phyloP scores from a whole-genome alignment of 306 rosid genomes.

The Acacia crassicarpa region DNA sequence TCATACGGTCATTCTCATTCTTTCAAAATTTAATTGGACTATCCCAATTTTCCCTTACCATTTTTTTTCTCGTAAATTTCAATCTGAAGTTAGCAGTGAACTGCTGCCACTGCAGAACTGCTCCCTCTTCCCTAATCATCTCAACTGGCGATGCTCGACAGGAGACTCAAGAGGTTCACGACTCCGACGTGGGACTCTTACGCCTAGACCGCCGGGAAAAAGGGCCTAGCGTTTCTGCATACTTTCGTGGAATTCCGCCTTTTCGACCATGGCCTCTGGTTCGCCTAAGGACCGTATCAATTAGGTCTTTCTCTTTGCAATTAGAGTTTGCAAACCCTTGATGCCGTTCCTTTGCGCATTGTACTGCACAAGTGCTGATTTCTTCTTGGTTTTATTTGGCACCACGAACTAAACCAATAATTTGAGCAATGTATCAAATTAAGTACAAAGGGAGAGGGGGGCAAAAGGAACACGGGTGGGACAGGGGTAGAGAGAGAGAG shows the following conservation, averaged over 20 bases:
- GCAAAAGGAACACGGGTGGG: too few species aligned
- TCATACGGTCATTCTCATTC: too few species aligned
- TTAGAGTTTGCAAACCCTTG: conserved; percentile 29
- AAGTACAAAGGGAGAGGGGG: too few species aligned
- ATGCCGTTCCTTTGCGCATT: background rate
- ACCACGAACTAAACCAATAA: too few species aligned
- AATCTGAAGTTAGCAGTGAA: background rate
- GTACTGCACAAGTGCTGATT: too few species aligned
- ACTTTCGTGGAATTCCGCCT: conserved; percentile 14
- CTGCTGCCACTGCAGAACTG: conserved; percentile 14
- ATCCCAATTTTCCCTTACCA: too few species aligned
- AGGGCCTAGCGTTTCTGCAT: conserved; percentile 7
- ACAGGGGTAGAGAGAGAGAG: too few species aligned
- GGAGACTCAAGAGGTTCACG: conserved; percentile 21
- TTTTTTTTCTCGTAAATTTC: background rate
- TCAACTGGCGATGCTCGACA: conserved; percentile 23
- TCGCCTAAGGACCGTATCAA: conserved; percentile 68
- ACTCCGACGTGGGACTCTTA: conserved; percentile 15
- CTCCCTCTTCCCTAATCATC: background rate
- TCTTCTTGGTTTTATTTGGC: too few species aligned
- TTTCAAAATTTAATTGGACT: too few species aligned
- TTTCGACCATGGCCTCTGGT: conserved; percentile 68
- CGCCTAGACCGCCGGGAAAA: background rate
- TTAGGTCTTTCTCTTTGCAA: conserved; percentile 52
- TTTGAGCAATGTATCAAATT: too few species aligned